A percentile compares a stretch with the other conserved stretches of the same genome.
Evolutionary conservation across 1,284 basidiomycete genomes (phyloP).

Genomic region (Entoloma clypeatum): DNA sequence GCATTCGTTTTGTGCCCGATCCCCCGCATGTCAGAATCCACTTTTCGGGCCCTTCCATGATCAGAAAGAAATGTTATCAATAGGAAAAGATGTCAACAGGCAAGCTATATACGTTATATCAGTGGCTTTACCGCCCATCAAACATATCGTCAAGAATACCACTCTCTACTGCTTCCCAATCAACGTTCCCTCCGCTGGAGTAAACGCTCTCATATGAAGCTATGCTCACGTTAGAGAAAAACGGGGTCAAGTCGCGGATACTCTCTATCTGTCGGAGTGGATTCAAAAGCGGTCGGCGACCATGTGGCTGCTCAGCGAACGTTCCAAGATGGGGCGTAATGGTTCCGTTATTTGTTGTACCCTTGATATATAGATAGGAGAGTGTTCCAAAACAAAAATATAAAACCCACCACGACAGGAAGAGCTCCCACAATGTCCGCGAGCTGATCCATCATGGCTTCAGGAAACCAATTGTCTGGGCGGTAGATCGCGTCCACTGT

Average conservation of each 20-base stretch:
- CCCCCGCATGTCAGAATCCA: not conserved
- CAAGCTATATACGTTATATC: not conserved
- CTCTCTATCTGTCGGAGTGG: constrained; percentile 71
- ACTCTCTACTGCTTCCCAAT: constrained; percentile 84
- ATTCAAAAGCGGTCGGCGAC: constrained; percentile 73
- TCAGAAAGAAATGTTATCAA: constrained; percentile 4
- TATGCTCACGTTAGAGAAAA: constrained; percentile 87
- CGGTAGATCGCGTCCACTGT: constrained; percentile 94
- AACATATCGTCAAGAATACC: constrained; percentile 85
- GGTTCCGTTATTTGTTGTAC: constrained; percentile 19
- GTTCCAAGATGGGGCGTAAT: constrained; percentile 24
- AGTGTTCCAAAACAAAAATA: constrained; percentile 10
- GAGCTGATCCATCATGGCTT: constrained; percentile 88
- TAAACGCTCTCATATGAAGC: constrained; percentile 89
- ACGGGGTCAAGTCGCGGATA: constrained; percentile 77
- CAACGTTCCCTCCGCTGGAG: constrained; percentile 70
- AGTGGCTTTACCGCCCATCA: constrained; percentile 51
- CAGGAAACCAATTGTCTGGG: constrained; percentile 78
- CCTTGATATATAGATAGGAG: constrained; percentile 16
- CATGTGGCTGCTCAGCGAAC: constrained; percentile 35
- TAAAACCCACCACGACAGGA: constrained; percentile 41
- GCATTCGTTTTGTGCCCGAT: not conserved
- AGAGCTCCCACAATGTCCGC: constrained; percentile 76
- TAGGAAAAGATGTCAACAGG: constrained; percentile 13
- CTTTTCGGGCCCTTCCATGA: constrained; percentile 2